These are phyloP conservation scores for Lactarius hatsudake DNA, from an alignment of 768 basidiomycete species.

Conservation along the genomic window DNA sequence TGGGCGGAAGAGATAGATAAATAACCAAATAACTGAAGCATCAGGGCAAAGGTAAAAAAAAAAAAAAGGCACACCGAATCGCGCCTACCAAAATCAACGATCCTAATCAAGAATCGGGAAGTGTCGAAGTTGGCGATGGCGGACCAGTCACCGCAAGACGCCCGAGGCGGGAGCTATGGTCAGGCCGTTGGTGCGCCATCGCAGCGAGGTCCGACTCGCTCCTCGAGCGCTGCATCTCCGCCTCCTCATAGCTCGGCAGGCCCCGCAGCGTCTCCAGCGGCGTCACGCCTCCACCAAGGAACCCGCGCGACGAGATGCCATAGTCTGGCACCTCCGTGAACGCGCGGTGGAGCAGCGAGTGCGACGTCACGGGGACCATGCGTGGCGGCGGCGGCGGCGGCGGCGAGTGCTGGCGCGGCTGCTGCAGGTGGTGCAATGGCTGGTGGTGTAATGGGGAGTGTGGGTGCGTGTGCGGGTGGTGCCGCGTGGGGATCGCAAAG, in stretches of 20 bases:
- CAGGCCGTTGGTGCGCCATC: neutral
- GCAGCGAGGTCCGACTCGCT: slow-evolving; percentile 29
- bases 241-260: slow-evolving; percentile 86
- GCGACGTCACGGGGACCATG: slow-evolving; percentile 23
- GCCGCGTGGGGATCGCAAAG: slow-evolving; percentile 36
- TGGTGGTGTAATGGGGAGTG: neutral
- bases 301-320: slow-evolving; percentile 77
- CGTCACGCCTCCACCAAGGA: slow-evolving; percentile 85
- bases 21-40: neutral
- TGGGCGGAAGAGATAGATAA: neutral
- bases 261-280: slow-evolving; percentile 74
- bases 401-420: slow-evolving; percentile 13
- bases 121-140: neutral
- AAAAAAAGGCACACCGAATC: neutral
- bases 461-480: slow-evolving; percentile 10
- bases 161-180: neutral
- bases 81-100: neutral
- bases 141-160: neutral
- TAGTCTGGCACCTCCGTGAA: slow-evolving; percentile 86
- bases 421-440: neutral
- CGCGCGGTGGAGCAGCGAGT: slow-evolving; percentile 51
- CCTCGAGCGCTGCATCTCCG: slow-evolving; percentile 30
- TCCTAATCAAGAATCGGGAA: neutral
- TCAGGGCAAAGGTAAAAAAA: neutral
- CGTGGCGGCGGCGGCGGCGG: slow-evolving; percentile 21